Evolutionary conservation across 2,329 filamentous ascomycete species (phyloP).

Genomic region (Aureobasidium zeae): DNA sequence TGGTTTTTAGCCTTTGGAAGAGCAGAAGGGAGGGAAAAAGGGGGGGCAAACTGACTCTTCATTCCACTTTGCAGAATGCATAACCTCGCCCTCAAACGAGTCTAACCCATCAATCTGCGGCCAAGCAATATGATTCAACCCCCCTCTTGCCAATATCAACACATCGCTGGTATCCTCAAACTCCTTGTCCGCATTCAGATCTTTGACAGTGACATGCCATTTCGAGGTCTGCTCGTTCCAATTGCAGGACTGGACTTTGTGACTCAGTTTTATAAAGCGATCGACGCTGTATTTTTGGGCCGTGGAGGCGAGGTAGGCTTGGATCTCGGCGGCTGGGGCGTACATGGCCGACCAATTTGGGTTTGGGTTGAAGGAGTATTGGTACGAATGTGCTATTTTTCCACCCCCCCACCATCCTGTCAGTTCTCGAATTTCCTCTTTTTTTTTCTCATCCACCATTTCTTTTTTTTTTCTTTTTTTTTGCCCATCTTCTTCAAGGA

Average conservation of each 20-base stretch:
- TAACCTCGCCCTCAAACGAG: conserved; percentile 44
- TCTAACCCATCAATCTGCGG: conserved; percentile 44
- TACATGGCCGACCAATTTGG: conserved; percentile 35
- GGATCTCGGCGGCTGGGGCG: conserved; percentile 32
- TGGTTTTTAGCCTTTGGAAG: no score
- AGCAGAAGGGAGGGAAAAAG: not conserved
- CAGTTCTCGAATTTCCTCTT: no score
- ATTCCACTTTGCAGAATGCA: conserved; percentile 51
- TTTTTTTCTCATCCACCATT: not conserved
- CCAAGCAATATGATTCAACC: conserved; percentile 45
- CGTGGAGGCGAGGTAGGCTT: conserved; percentile 29
- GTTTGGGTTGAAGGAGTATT: conserved; percentile 37
- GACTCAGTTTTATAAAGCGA: conserved; percentile 30
- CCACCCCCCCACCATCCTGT: no score
- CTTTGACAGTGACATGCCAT: conserved; percentile 30
- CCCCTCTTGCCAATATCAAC: conserved; percentile 41
- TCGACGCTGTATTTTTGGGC: conserved; percentile 31
- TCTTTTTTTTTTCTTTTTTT: no score
- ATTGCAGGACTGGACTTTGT: conserved; percentile 28
- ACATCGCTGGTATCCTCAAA: conserved; percentile 39
- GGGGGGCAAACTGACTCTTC: conserved; percentile 25
- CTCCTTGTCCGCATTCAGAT: conserved; percentile 23
- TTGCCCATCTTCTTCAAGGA: not conserved
- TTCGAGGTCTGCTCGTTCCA: conserved; percentile 29
- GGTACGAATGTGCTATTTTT: conserved; percentile 31